Evolutionary conservation across 257 asterid genomes (phyloP).

Genomic region (Forsythia suspensa): DNA sequence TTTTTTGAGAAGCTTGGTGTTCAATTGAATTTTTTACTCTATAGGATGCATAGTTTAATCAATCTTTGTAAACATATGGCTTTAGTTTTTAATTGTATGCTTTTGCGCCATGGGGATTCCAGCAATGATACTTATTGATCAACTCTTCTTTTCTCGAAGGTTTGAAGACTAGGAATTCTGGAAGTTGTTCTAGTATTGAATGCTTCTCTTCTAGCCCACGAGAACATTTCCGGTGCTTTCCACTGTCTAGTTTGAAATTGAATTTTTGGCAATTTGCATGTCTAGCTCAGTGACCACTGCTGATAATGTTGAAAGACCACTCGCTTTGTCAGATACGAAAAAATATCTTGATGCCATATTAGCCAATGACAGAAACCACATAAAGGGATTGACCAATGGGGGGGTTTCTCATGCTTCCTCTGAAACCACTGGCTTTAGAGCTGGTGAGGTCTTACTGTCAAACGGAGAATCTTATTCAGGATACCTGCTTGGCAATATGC

Average conservation of each 20-base stretch:
- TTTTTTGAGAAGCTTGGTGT: background rate
- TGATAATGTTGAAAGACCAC: no score
- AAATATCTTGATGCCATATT: constrained; percentile 45
- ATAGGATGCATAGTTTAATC: background rate
- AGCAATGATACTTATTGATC: background rate
- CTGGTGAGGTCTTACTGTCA: constrained; percentile 47
- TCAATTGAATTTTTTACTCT: background rate
- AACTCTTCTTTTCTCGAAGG: constrained; percentile 18
- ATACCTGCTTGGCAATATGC: constrained; percentile 58
- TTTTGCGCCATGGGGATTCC: background rate
- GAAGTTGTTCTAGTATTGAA: no score
- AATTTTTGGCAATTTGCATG: constrained; percentile 73
- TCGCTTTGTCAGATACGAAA: constrained; percentile 41
- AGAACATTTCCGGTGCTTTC: constrained; percentile 26
- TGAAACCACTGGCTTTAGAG: constrained; percentile 47
- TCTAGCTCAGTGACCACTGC: constrained; percentile 49
- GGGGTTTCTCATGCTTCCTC: constrained; percentile 50
- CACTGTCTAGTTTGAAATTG: constrained; percentile 31
- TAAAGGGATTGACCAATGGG: constrained; percentile 32
- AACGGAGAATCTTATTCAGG: constrained; percentile 70
- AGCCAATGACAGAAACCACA: no score
- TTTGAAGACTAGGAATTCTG: constrained; percentile 11
- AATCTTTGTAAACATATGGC: background rate
- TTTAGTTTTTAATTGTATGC: no score
- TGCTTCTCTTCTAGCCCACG: constrained; percentile 22